A percentile compares a stretch with the other conserved stretches of the same genome.
Evolutionary conservation across 768 basidiomycete species (phyloP).

Genomic region (Rubroboletus satanas): DNA sequence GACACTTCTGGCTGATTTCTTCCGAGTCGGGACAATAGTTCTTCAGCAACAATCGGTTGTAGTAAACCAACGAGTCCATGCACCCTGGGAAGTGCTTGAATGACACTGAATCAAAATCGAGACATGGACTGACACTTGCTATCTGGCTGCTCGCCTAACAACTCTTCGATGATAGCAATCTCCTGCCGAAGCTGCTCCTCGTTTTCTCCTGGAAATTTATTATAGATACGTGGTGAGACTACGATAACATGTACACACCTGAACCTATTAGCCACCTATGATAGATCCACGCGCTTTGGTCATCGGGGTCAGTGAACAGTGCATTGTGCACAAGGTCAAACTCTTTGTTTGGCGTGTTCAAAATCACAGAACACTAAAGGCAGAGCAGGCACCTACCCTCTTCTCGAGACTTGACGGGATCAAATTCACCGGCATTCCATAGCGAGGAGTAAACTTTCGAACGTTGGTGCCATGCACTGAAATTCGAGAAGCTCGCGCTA

Average conservation of each 20-base stretch:
- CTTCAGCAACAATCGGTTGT: slow-evolving; percentile 65
- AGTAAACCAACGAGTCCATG: slow-evolving; percentile 86
- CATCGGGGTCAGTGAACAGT: slow-evolving; percentile 93
- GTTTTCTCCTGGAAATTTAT: slow-evolving; percentile 49
- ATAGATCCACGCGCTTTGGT: slow-evolving; percentile 98
- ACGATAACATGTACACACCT: slow-evolving; percentile 41
- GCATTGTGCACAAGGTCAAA: slow-evolving; percentile 91
- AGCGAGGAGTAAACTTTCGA: slow-evolving; percentile 71
- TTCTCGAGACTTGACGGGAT: slow-evolving; percentile 55
- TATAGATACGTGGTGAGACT: neutral
- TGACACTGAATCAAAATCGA: neutral
- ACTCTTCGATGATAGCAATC: slow-evolving; percentile 73
- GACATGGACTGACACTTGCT: slow-evolving; percentile 69
- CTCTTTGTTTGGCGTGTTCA: slow-evolving; percentile 46
- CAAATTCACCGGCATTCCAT: slow-evolving; percentile 56
- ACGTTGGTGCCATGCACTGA: slow-evolving; percentile 98
- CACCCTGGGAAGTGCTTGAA: slow-evolving; percentile 60
- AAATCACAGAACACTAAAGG: neutral
- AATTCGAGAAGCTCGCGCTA: slow-evolving; percentile 91
- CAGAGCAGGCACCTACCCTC: slow-evolving; percentile 47
- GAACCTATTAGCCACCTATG: slow-evolving; percentile 94
- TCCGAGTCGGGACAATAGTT: slow-evolving; percentile 40
- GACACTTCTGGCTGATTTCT: slow-evolving; percentile 44
- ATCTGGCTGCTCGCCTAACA: slow-evolving; percentile 85
- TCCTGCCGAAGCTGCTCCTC: slow-evolving; percentile 63